Base-by-base conservation (phyloP, 176 grass and related monocot species). In the Coix lacrymajobi region DNA sequence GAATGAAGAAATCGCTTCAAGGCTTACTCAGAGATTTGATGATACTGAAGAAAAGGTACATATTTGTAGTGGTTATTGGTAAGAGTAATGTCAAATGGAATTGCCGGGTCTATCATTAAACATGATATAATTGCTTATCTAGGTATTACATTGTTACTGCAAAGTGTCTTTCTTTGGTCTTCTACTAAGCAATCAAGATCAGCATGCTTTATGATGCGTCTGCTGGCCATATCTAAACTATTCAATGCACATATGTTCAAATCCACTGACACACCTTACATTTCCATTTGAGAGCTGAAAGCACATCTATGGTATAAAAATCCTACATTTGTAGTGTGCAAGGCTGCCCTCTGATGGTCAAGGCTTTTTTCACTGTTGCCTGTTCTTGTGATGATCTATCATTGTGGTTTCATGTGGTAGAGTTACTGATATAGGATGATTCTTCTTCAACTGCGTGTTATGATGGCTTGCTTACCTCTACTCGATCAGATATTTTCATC, bases 11-110 rank as follows among this genome's bases (percentile, higher is more conserved):
- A 94, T 99, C 38, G 89, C 93, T 66, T 81, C 91, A 68, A 95
- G 93, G 79, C 93, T 99, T 82, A 96, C 89, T 31, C 93, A 94
- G 52, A 88, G 96, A 64, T 99, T 96, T 83, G 96, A 99, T 79
- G 96, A 99, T 58, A 96, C 96, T 17, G 93, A 99, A 90, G 96
- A 99, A 78, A 99, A 99, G 96, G 96, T 99, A 90, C 4, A 33
- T 19, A 20, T 37, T 73, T 87, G 24, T 48, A 25, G 51, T 83
- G 7, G 71, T 71, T 49, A 39, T 85, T 43, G 44, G 25, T 25
- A 71, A 62, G 20, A 84, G 0, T 67, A 34, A 48, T 69, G 48
- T 4, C 1, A 69, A 69, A 68, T 34, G 20, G 48, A 49, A 12
- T 48, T 81, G 49, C 36, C 36, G 38, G 15, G 70, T 71, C 75